Conservation (phyloP, 257 asterid species). For the Coffea eugenioides region DNA sequence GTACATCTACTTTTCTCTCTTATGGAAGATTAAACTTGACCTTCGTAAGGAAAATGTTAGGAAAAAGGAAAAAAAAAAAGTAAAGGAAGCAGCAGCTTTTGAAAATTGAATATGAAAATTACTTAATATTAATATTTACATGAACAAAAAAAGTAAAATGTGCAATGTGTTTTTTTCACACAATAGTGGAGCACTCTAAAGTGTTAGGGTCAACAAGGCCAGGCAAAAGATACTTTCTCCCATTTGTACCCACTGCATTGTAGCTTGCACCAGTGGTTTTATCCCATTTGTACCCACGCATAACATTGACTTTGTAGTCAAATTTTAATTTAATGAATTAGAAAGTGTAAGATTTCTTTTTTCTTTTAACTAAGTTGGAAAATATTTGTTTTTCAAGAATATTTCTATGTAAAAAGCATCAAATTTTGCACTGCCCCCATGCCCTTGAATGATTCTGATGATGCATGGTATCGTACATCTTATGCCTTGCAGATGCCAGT, state of each 20-base stretch:
- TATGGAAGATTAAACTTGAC: neutral
- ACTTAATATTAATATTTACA: neutral
- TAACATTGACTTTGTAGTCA: too few relatives aligned
- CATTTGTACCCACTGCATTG: conserved; percentile 17
- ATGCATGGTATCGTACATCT: too few relatives aligned
- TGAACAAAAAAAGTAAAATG: neutral
- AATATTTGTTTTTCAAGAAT: too few relatives aligned
- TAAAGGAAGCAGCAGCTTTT: too few relatives aligned
- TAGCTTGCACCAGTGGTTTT: conserved; percentile 26
- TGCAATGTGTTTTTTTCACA: neutral
- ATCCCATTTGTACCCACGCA: neutral
- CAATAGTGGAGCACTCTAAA: conserved; percentile 11
- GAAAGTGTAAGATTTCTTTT: too few relatives aligned
- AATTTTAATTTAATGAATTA: too few relatives aligned
- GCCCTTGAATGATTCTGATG: neutral
- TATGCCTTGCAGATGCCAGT: conserved; percentile 11
- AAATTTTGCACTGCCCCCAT: too few relatives aligned
- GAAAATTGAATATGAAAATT: neutral
- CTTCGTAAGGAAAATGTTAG: neutral
- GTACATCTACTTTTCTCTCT: neutral
- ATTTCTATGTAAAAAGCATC: too few relatives aligned
- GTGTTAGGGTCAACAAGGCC: conserved; percentile 18
- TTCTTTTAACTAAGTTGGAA: too few relatives aligned
- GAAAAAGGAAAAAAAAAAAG: neutral
- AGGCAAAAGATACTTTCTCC: conserved; percentile 34